Evolutionary conservation across 2,329 filamentous ascomycete species (phyloP).

Genomic region (Paraphoma chrysanthemicola): DNA sequence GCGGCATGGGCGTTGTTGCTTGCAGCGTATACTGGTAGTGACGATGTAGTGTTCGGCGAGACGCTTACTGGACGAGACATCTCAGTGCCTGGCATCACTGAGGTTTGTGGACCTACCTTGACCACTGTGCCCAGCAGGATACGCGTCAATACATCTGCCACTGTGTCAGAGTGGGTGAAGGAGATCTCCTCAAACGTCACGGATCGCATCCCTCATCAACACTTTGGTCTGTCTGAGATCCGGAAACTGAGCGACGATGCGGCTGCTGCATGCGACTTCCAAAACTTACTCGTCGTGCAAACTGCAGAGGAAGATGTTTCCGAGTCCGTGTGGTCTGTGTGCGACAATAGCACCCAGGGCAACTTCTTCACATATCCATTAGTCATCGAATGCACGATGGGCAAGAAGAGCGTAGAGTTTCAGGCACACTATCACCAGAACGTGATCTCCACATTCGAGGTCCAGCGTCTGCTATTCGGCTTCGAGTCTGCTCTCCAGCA

Average conservation of each 20-base stretch:
- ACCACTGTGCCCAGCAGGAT: constrained; percentile 50
- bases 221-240: constrained; percentile 48
- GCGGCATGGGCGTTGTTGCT: constrained; percentile 37
- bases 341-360: constrained; percentile 34
- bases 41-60: constrained; percentile 33
- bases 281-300: constrained; percentile 64
- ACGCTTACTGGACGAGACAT: constrained; percentile 47
- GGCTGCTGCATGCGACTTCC: constrained; percentile 63
- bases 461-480: constrained; percentile 38
- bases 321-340: constrained; percentile 36
- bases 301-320: constrained; percentile 30
- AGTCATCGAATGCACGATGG: constrained; percentile 39
- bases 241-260: constrained; percentile 58
- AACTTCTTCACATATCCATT: constrained; percentile 45
- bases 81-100: constrained; percentile 39
- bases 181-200: constrained; percentile 25
- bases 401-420: constrained; percentile 25
- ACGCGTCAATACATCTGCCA: constrained; percentile 29
- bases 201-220: constrained; percentile 46
- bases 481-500: constrained; percentile 37
- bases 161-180: constrained; percentile 33
- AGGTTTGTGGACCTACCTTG: constrained; percentile 47
- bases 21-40: constrained; percentile 20
- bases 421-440: constrained; percentile 36
- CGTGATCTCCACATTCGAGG: constrained; percentile 34